These are phyloP conservation scores for Penicillium silybi DNA, from an alignment of 495 filamentous ascomycete species.

Conservation along the genomic window DNA sequence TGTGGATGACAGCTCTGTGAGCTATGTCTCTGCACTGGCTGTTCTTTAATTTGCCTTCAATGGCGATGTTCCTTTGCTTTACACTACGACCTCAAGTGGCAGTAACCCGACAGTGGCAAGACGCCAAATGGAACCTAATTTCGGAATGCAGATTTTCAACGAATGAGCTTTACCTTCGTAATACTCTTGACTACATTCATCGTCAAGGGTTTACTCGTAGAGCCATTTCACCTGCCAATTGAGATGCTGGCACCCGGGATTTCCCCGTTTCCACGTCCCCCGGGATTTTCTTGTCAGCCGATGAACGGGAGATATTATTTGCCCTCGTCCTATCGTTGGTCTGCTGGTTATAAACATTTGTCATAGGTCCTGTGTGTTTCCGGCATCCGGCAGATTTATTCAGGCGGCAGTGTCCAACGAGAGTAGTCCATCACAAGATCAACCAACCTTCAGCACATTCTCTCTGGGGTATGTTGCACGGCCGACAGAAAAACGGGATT, in stretches of 20 bases:
- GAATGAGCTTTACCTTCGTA: neutral
- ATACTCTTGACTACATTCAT: no score
- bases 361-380: neutral
- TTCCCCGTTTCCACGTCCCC: neutral
- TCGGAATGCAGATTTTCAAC: neutral
- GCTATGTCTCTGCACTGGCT: conserved; percentile 64
- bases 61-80: neutral
- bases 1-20: conserved; percentile 81
- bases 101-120: neutral
- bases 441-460: neutral
- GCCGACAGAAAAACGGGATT: neutral
- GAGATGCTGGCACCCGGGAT: neutral
- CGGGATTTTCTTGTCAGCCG: neutral
- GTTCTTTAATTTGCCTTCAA: conserved; percentile 23
- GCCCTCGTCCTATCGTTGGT: neutral
- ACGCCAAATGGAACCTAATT: conserved; percentile 1
- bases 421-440: neutral
- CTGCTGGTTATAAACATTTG: neutral
- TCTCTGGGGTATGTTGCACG: neutral
- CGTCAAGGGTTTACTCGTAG: neutral
- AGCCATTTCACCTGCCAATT: neutral
- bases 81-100: conserved; percentile 1
- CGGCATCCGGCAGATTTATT: neutral
- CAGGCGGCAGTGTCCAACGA: neutral
- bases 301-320: neutral